Base-by-base conservation (phyloP, 805 yeast genomes). In the Candida argentea region DNA sequence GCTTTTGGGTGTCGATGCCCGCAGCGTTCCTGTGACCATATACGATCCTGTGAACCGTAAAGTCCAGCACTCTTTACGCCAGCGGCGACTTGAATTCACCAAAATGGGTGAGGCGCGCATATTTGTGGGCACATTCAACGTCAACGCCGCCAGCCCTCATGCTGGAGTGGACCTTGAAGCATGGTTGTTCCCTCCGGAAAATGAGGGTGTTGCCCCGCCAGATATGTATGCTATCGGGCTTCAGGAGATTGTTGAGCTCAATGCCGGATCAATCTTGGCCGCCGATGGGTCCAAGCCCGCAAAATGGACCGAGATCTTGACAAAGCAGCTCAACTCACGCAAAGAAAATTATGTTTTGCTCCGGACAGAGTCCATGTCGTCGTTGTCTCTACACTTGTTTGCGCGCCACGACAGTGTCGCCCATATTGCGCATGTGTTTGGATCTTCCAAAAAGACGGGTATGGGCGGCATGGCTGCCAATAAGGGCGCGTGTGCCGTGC, bases 391-490 rank as follows among this genome's bases (percentile, higher is more conserved):
- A 18, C 57, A 79, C 24, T 63, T 81, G 27, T 79, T 77, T 48
- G 70, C 76, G 4, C 72, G 71, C 34, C 71, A 70, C 23, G 50
- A 61, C 1, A 69, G 72, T 32, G 44, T 69, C 4, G 55, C 36
- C 6, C 33, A 54, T 22, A 75, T 91, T 4, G 81, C 83, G 9
- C 78, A 80, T 44, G 95, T 91, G 4, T 87, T 86, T 40, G 96
- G 96, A n/a, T 70, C 87, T n/a, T 70, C 82, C 8, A 89, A 87
- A 44, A 89, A 89, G 53, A 89, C 97, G 0, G 98, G 97, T 0
- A 61, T 91, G 30, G 95, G 96, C 21, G 98, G 98, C 25, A 89
- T 91, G 59, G 74, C 97, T 0, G 98, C 96, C 11, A 89, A 91
- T 50, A 89, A 89, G 52, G 98, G 98, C 25, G 95, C 93, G 4